Percentiles rank a stretch among this genome's conserved stretches.
Conservation (phyloP, 345 rosid species). For the Murraya koenigii region DNA sequence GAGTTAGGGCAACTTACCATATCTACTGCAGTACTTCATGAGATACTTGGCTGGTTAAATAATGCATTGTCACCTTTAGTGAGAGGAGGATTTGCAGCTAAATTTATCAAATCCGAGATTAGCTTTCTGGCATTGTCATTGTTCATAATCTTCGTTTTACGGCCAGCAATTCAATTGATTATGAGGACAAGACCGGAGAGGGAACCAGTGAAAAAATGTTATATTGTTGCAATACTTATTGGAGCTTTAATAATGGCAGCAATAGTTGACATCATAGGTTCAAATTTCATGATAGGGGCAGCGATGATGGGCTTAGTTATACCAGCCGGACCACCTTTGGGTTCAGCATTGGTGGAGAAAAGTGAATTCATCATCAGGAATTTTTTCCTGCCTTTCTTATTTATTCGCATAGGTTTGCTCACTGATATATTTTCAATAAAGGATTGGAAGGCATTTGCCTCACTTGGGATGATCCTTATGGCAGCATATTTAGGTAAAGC, state of each 20-base stretch:
- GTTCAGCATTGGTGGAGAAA: constrained; percentile 26
- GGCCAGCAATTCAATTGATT: constrained; percentile 14
- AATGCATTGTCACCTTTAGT: neutral
- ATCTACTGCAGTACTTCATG: constrained; percentile 18
- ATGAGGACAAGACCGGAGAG: constrained; percentile 20
- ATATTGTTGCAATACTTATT: neutral
- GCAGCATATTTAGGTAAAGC: constrained; percentile 7
- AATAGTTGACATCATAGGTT: constrained; percentile 10
- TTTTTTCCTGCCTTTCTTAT: constrained; percentile 30
- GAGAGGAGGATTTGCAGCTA: neutral
- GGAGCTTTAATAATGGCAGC: constrained; percentile 11
- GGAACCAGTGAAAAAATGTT: constrained; percentile 13
- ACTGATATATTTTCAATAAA: neutral
- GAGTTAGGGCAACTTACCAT: constrained; percentile 33
- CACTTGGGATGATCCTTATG: neutral
- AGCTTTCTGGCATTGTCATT: constrained; percentile 9
- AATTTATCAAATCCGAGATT: neutral
- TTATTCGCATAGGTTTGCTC: constrained; percentile 9
- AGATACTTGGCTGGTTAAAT: neutral
- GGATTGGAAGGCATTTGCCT: neutral
- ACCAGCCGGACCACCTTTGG: constrained; percentile 34
- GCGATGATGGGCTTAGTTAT: constrained; percentile 20
- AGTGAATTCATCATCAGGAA: constrained; percentile 22
- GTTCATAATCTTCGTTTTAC: neutral
- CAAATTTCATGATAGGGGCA: constrained; percentile 8